A percentile compares a stretch with the other conserved stretches of the same genome.
Conservation (phyloP, 257 asterid species). For the Avicennia marina region DNA sequence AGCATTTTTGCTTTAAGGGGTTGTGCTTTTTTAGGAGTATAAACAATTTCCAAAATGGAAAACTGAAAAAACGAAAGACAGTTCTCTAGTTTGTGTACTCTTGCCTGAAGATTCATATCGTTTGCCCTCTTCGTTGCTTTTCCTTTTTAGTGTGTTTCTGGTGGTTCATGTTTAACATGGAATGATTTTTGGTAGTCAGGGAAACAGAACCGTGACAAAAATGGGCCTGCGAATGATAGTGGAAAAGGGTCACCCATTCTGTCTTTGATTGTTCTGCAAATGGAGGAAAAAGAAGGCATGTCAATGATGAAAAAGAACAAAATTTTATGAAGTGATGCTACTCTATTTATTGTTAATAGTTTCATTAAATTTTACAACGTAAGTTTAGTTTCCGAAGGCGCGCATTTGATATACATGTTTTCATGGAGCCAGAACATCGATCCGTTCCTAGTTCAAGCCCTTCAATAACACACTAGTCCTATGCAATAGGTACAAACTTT, state of each 20-base stretch:
- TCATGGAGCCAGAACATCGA: no score
- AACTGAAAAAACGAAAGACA: not conserved
- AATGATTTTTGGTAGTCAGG: constrained; percentile 9
- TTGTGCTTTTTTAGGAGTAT: constrained; percentile 11
- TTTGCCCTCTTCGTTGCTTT: not conserved
- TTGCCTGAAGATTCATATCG: not conserved
- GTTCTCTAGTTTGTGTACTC: constrained; percentile 15
- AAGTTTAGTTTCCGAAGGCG: no score
- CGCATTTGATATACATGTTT: no score
- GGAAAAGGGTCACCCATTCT: constrained; percentile 42
- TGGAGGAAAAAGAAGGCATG: constrained; percentile 53
- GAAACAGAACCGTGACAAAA: not conserved
- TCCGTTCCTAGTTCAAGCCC: no score
- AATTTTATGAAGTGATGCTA: no score
- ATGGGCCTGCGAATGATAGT: constrained; percentile 71
- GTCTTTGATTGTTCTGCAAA: constrained; percentile 45
- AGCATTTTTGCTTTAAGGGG: constrained; percentile 16
- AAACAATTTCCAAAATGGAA: not conserved
- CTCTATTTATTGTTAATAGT: no score
- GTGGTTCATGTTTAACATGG: constrained; percentile 9
- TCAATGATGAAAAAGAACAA: constrained; percentile 59
- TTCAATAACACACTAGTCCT: no score
- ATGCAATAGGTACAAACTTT: no score
- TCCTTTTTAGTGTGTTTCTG: not conserved
- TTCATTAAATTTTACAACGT: no score